Evolutionary conservation across 345 rosid species (phyloP).

Genomic region (Capsella bursapastoris): DNA sequence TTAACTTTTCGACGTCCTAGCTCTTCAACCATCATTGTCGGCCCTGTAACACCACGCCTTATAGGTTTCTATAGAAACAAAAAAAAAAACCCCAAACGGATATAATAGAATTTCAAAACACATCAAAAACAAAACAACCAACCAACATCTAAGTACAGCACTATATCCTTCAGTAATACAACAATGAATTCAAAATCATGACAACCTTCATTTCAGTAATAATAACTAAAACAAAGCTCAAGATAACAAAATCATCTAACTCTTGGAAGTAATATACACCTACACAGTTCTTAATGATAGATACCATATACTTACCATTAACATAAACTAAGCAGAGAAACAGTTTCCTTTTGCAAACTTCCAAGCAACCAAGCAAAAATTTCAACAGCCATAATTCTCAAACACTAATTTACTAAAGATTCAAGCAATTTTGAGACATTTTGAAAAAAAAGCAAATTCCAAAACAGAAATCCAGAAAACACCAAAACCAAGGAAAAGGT

Average conservation of each 20-base stretch:
- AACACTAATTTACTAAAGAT: background rate
- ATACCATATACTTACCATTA: background rate
- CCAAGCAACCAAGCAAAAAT: conserved; percentile 1
- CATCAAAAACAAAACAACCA: background rate
- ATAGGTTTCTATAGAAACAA: conserved; percentile 65
- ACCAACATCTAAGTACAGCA: background rate
- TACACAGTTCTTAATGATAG: background rate
- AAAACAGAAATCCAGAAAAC: background rate
- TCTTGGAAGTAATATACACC: background rate
- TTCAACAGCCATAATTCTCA: background rate
- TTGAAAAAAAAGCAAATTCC: background rate
- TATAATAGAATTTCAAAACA: conserved; percentile 22
- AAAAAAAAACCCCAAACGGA: conserved; percentile 17
- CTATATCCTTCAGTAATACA: conserved; percentile 7
- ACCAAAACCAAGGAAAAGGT: background rate
- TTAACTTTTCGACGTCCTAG: conserved; percentile 73
- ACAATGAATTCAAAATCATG: background rate
- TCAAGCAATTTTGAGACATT: background rate
- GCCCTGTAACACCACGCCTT: conserved; percentile 84
- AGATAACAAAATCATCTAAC: background rate
- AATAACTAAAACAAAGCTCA: background rate
- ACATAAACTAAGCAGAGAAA: background rate
- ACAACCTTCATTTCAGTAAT: background rate
- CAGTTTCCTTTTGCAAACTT: background rate
- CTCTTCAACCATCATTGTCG: conserved; percentile 79